phyloP scores from a whole-genome alignment of 2,329 filamentous ascomycete genomes.

The Aspergillus chevalieri region DNA sequence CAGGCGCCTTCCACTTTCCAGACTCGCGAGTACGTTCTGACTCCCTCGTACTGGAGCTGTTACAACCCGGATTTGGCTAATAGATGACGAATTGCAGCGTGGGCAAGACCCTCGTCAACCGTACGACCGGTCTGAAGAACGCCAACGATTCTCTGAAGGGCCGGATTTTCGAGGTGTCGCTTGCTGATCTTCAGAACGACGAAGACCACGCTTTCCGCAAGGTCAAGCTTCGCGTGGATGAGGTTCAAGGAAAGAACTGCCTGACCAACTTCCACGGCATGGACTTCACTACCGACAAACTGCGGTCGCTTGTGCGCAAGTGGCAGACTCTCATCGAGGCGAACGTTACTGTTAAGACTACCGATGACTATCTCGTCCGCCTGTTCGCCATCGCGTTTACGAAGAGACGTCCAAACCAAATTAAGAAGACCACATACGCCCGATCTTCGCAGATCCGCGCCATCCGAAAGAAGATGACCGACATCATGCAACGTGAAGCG shows the following conservation, averaged over 20 bases:
- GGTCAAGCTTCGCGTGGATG: conserved; percentile 96
- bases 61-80: not conserved
- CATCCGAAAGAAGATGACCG: conserved; percentile 99
- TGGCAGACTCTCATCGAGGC: conserved; percentile 99
- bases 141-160: conserved; percentile 99
- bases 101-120: conserved; percentile 99
- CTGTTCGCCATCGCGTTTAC: conserved; percentile 99
- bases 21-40: conserved; percentile 76
- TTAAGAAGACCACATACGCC: conserved; percentile 99
- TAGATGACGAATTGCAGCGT: conserved; percentile 51
- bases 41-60: not conserved
- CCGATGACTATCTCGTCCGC: conserved; percentile 98
- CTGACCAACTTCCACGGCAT: conserved; percentile 99
- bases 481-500: conserved; percentile 97
- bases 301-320: conserved; percentile 97
- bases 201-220: conserved; percentile 99
- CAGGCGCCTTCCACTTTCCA: conserved; percentile 93
- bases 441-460: conserved; percentile 93
- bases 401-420: conserved; percentile 98
- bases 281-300: conserved; percentile 99
- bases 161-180: conserved; percentile 96
- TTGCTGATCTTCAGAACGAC: conserved; percentile 98
- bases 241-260: conserved; percentile 99
- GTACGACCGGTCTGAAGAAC: conserved; percentile 99
- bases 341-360: conserved; percentile 99